Evolutionary conservation across 2,329 filamentous ascomycete genomes (phyloP).

Genomic region (Tolypocladium tundrense): DNA sequence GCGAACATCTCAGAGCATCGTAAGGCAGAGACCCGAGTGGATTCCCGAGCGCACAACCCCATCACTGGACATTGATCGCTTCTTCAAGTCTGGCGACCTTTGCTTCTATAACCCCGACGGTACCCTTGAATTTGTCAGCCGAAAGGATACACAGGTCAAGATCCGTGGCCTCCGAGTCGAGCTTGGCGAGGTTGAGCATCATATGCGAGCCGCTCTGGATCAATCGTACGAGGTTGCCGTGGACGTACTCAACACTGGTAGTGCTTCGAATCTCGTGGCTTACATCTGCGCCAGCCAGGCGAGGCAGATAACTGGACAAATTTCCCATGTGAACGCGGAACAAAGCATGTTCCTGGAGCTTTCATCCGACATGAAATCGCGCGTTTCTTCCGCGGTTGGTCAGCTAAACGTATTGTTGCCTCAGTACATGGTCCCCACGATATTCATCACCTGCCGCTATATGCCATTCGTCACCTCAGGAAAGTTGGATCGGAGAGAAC

Average conservation of each 20-base stretch:
- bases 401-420: not conserved
- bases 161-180: conserved; percentile 10
- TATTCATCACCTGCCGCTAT: conserved; percentile 3
- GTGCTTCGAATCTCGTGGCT: not conserved
- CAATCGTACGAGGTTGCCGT: not conserved
- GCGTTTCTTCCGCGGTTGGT: not conserved
- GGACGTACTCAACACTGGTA: not conserved
- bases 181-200: conserved; percentile 7
- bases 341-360: not conserved
- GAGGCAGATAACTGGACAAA: not conserved
- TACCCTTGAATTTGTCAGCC: conserved; percentile 6
- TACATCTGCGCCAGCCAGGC: not conserved
- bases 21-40: not conserved
- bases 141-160: conserved; percentile 7
- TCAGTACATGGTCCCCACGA: conserved; percentile 7
- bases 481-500: conserved; percentile 7
- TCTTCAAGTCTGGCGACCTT: conserved; percentile 11
- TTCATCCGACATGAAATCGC: not conserved
- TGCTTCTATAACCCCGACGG: conserved; percentile 7
- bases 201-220: not conserved
- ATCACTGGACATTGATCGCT: not conserved
- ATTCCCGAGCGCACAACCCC: not conserved
- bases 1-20: too few relatives aligned
- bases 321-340: not conserved
- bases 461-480: conserved; percentile 8